Base-by-base conservation (phyloP, 2,329 filamentous ascomycete genomes). In the Alternaria longipes region DNA sequence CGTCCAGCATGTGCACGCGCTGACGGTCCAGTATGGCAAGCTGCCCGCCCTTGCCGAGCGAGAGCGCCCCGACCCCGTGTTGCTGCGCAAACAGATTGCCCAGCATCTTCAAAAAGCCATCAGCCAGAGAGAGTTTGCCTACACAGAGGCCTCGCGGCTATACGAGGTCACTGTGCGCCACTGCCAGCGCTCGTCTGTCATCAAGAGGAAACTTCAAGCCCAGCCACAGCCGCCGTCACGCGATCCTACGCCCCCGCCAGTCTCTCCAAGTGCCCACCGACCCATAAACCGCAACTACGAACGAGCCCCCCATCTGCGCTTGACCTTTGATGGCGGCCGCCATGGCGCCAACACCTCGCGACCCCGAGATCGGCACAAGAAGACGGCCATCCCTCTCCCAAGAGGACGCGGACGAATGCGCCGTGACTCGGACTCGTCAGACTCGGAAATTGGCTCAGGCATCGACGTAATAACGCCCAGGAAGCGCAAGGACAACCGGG, bases 191-290 rank as follows among this genome's bases (percentile, higher is more conserved):
- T 76, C 90, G 50, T 83, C 83, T 52, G 84, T 84, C 58, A 89
- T 90, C 69, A 85, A 84, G 59, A 82, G 84, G 68, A 90, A 89
- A 77, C 82, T 90, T 20, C 83, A 88, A 62, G 84, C 85, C 11
- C 82, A 89, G 49, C 87, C 87, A 2, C 83, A 86, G 74, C 87
- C 86, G 18, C 84, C 86, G 3, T 87, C 85, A 20, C 82, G 85
- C 65, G 87, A 89, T 66, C 85, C 87, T n/a, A 87, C 86, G 2
- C 86, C 85, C 34, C 77, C 75, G 3, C 79, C 81, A 24, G 68
- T 79, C 60, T 82, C 81, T 28, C 80, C 81, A 5, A 78, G 79
- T 53, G 71, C 73, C 44, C 65, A 73, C 32, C 70, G 73, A 36
- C 49, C 46, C 51, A 65, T 70, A 47, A 58, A 69, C 40, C 70